Evolutionary conservation across 768 basidiomycete species (phyloP).

Genomic region (Collybiopsis confluens): DNA sequence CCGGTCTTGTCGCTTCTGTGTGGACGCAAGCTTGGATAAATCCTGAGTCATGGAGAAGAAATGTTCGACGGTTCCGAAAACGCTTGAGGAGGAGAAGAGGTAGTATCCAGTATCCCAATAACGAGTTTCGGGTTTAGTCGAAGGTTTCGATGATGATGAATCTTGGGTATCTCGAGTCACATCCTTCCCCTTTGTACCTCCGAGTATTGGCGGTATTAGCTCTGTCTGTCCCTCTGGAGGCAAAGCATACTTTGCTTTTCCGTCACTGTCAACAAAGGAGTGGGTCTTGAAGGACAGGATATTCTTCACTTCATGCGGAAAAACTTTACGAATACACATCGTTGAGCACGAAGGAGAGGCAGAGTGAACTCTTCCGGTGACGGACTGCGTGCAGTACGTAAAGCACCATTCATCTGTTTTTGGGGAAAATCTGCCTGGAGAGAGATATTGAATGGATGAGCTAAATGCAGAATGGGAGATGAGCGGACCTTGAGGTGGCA

Average conservation of each 20-base stretch:
- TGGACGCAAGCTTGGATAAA: slow-evolving; percentile 45
- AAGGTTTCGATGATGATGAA: neutral
- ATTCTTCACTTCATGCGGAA: slow-evolving; percentile 61
- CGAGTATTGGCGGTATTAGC: slow-evolving; percentile 41
- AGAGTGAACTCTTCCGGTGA: slow-evolving; percentile 45
- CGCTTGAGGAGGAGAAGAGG: slow-evolving; percentile 58
- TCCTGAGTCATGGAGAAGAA: slow-evolving; percentile 55
- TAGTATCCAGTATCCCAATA: slow-evolving; percentile 79
- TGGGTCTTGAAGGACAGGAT: slow-evolving; percentile 40
- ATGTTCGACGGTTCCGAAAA: slow-evolving; percentile 50
- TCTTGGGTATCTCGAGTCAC: slow-evolving; percentile 25
- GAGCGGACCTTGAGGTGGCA: slow-evolving; percentile 43
- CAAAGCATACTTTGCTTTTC: slow-evolving; percentile 54
- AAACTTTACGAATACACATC: slow-evolving; percentile 57
- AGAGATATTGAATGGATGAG: neutral
- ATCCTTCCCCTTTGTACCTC: slow-evolving; percentile 31
- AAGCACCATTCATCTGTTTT: slow-evolving; percentile 64
- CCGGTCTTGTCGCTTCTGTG: slow-evolving; percentile 35
- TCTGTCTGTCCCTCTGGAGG: slow-evolving; percentile 61
- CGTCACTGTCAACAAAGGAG: slow-evolving; percentile 30
- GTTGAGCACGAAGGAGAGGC: slow-evolving; percentile 48
- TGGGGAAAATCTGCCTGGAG: slow-evolving; percentile 53
- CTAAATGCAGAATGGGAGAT: neutral
- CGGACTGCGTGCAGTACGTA: slow-evolving; percentile 56
- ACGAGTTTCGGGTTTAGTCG: slow-evolving; percentile 33